Evolutionary conservation across 1,284 basidiomycete species (phyloP), one percentile per base, ranked within the genome.

Genomic region (Pyrrhoderma lamaoense): DNA sequence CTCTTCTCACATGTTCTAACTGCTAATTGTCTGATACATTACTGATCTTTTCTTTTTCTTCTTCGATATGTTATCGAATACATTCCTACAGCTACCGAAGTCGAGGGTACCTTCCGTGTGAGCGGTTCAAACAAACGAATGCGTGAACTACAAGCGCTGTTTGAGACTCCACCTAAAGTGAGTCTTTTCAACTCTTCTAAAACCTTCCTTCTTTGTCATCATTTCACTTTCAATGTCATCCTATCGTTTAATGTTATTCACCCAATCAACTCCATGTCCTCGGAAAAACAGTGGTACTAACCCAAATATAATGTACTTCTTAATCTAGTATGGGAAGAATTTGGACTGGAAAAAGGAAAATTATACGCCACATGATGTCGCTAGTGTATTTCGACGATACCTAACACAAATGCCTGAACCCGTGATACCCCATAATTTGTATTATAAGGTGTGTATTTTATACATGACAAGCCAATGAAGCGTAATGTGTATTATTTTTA

Each of bases 331-430:
- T 62, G 96, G 95, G 56, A 95, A 95, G 66, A 80, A 85, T 53
- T 73, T 99, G 31, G 88, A 95, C 60, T 98, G 94, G 93, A 83
- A 82, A 62, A 72, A 77, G 52, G 82, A 89, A 60, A 76, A 77
- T 18, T 98, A 87, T 68, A 96, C 88, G 31, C 81, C 93, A 2
- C 95, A 99, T 67, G 95, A 99, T 65, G 93, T 96, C 45, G 95
- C 95, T 16, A 95, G 90, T 60, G 92, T 99, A 48, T 90, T 99
- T 64, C 79, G 95, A 53, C 75, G 95, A 70, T 99, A 93, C 69
- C 81, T 99, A 54, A 98, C 94, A 4, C 88, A 89, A 64, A 92
- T 98, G 88, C 93, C 95, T 31, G 93, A 94, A 69, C 89, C 92
- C 42, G 89, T 94, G 58, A 91, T 95, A 67, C 92, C 91, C 18